Conservation (phyloP, 495 filamentous ascomycete genomes). For the Penicillium maclennaniae region DNA sequence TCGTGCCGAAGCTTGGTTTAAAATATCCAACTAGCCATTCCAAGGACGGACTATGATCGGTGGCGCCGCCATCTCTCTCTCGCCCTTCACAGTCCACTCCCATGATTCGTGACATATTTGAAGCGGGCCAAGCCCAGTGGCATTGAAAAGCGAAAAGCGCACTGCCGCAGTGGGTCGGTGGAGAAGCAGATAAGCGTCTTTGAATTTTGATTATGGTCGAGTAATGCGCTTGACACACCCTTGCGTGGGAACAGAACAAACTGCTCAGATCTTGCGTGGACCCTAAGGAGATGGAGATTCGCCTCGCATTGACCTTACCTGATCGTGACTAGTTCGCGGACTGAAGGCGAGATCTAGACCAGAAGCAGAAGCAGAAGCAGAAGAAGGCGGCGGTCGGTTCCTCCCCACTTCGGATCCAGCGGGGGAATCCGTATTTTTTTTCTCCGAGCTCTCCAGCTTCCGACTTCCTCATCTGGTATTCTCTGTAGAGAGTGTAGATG, state of each 20-base stretch:
- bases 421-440: slow-evolving; percentile 2
- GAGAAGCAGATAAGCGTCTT: background rate
- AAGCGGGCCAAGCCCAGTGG: no score
- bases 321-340: background rate
- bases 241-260: background rate
- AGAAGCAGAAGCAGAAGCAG: background rate
- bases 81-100: no score
- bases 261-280: background rate
- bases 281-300: background rate
- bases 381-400: background rate
- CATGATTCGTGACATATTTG: background rate
- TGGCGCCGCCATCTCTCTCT: no score
- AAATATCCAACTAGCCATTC: no score
- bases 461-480: slow-evolving; percentile 1
- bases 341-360: background rate
- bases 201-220: background rate
- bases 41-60: no score
- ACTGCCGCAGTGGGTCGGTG: background rate
- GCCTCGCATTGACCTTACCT: background rate
- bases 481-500: slow-evolving; percentile 1
- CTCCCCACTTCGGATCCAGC: slow-evolving; percentile 5
- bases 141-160: no score
- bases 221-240: background rate
- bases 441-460: slow-evolving; percentile 1
- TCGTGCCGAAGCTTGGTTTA: no score